phyloP scores from a whole-genome alignment of 352 stramenopile genomes.

The Blastocystis sp. region DNA sequence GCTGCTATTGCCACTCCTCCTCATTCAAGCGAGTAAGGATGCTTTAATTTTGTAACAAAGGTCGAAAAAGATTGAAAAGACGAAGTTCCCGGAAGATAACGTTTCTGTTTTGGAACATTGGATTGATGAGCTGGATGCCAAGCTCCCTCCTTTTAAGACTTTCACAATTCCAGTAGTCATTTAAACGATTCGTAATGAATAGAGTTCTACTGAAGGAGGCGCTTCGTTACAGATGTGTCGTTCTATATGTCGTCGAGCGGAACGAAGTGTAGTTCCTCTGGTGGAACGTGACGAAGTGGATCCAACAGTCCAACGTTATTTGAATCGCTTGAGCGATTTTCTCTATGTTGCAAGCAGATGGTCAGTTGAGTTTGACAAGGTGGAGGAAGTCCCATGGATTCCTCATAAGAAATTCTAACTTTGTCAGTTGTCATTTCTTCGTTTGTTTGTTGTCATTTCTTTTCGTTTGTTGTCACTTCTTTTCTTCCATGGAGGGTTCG shows the following conservation, averaged over 20 bases:
- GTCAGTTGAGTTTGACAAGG: conserved; percentile 53
- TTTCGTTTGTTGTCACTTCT: background rate
- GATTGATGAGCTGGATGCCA: conserved; percentile 83
- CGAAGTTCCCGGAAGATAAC: conserved; percentile 71
- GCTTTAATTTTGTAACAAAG: background rate
- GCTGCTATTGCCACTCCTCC: conserved; percentile 81
- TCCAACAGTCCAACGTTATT: conserved; percentile 76
- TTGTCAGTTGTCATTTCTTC: background rate
- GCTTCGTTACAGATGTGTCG: conserved; percentile 82
- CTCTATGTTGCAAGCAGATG: conserved; percentile 76
- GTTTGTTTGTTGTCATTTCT: background rate
- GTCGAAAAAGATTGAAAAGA: conserved; percentile 71
- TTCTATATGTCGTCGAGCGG: conserved; percentile 80
- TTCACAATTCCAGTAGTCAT: conserved; percentile 75
- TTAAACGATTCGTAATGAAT: background rate
- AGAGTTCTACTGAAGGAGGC: conserved; percentile 72
- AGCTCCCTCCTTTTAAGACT: conserved; percentile 79
- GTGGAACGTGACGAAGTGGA: conserved; percentile 77
- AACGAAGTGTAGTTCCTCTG: conserved; percentile 80
- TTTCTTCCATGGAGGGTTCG: background rate
- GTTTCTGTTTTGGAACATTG: conserved; percentile 76
- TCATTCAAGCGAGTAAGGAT: background rate
- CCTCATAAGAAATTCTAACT: conserved; percentile 64
- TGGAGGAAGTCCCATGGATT: conserved; percentile 61
- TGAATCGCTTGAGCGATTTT: conserved; percentile 83